These are phyloP conservation scores for Glaciozyma antarctica DNA, from an alignment of 768 basidiomycete genomes.

Conservation along the genomic window DNA sequence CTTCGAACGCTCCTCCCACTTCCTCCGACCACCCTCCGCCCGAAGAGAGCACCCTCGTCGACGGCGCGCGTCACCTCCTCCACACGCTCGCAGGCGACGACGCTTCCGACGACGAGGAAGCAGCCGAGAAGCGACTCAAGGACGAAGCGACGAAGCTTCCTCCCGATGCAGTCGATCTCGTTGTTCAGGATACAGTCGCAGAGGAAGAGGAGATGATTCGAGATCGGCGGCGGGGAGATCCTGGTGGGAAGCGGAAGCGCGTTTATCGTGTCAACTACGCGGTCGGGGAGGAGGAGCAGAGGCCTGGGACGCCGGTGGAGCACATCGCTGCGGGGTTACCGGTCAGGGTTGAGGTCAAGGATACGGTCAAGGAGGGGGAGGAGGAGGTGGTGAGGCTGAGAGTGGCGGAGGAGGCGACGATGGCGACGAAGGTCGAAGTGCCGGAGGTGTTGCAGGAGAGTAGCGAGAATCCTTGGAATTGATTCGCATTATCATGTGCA, in stretches of 20 bases:
- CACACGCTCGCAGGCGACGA: slow-evolving; percentile 24
- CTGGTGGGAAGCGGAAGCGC: slow-evolving; percentile 34
- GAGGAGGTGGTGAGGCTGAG: slow-evolving; percentile 8
- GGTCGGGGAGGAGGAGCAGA: background rate
- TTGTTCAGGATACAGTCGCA: slow-evolving; percentile 59
- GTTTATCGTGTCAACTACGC: slow-evolving; percentile 19
- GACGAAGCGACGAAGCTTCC: slow-evolving; percentile 35
- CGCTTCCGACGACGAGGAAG: slow-evolving; percentile 1
- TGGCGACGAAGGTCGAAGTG: slow-evolving; percentile 12
- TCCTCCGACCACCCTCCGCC: slow-evolving; percentile 13
- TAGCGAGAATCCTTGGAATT: too few species aligned
- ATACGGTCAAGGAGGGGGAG: slow-evolving; percentile 1
- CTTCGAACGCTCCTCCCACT: slow-evolving; percentile 2
- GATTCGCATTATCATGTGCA: too few species aligned
- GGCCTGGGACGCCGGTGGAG: background rate
- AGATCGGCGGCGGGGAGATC: slow-evolving; percentile 57
- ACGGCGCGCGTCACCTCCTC: slow-evolving; percentile 22
- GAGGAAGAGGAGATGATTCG: slow-evolving; percentile 47
- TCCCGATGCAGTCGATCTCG: slow-evolving; percentile 71
- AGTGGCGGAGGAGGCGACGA: slow-evolving; percentile 8
- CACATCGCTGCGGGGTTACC: background rate
- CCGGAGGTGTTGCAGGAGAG: background rate
- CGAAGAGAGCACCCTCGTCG: slow-evolving; percentile 1
- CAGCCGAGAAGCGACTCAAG: background rate
- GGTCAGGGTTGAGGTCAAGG: background rate